Evolutionary conservation across 495 filamentous ascomycete species (phyloP).

Genomic region (Penicillium diatomitis): DNA sequence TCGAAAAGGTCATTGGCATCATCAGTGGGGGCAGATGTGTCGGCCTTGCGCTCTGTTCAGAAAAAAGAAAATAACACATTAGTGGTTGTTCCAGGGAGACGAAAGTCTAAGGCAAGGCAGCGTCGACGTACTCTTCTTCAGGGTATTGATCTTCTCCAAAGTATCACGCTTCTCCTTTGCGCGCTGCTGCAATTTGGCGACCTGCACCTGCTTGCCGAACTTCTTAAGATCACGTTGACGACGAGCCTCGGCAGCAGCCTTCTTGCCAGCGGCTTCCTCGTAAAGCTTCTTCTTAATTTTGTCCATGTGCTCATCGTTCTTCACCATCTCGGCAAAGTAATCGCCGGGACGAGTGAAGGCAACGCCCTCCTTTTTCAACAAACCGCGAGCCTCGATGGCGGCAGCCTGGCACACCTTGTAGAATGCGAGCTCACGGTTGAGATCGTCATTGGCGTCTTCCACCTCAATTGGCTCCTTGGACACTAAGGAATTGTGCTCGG

Average conservation of each 20-base stretch:
- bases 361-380: conserved; percentile 72
- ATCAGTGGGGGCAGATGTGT: conserved; percentile 51
- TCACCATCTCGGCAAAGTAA: conserved; percentile 98
- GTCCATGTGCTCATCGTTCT: conserved; percentile 96
- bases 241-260: conserved; percentile 83
- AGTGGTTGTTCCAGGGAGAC: conserved; percentile 3
- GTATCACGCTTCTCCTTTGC: conserved; percentile 83
- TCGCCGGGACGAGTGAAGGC: conserved; percentile 82
- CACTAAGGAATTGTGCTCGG: conserved; percentile 53
- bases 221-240: conserved; percentile 94
- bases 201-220: conserved; percentile 97
- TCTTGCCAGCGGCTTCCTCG: conserved; percentile 85
- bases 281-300: conserved; percentile 88
- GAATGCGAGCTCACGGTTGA: conserved; percentile 86
- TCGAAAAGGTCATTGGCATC: conserved; percentile 86
- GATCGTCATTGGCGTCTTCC: conserved; percentile 72
- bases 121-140: conserved; percentile 74
- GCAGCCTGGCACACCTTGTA: conserved; percentile 83
- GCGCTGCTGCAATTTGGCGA: conserved; percentile 89
- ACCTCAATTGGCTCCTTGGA: conserved; percentile 45
- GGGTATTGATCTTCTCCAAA: conserved; percentile 80
- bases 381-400: conserved; percentile 55
- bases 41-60: conserved; percentile 69
- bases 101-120: background rate
- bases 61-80: conserved; percentile 9